Evolutionary conservation across 1,284 basidiomycete genomes (phyloP), one percentile per base, ranked within the genome.

Genomic region (Marasmius fiardii): DNA sequence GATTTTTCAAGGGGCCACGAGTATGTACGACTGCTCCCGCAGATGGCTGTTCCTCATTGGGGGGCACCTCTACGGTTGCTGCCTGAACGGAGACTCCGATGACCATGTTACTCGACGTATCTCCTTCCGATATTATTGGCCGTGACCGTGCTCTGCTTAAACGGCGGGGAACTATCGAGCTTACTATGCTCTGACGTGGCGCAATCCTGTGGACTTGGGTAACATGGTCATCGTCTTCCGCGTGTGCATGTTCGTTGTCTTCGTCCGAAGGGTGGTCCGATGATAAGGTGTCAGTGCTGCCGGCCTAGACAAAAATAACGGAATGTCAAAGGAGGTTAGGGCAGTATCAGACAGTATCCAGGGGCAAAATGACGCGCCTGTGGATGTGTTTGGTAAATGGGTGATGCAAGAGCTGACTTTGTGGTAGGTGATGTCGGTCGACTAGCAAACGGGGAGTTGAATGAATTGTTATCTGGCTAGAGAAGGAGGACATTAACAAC

Each of bases 41-140:
- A 4, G 28, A 31, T 53, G 64, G 64, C 6, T 62, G 64, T n/a
- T 63, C 62, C 23, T 70, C 64, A 48, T 68, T 69, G 43, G 68
- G 68, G 8, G 68, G 79, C 2, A 37, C 34, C 44, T 51, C 56
- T 4, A 77, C 74, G 5, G 77, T 83, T 1, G 80, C 79, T 58
- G 82, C 78, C 60, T 83, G 76, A 44, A 88, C 77, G 37, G 78
- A 81, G n/a, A 86, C 77, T 31, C 75, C 82, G 52, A 86, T 78
- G 43, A 82, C 70, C 61, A 81, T 63, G 56, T 63, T 71, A 26
- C 57, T 68, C 47, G 60, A 61, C 24, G 60, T 60, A 26, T 70
- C 59, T 6, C 43, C 44, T 23, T 58, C 57, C 33, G 73, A 63
- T 33, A 76, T 66, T n/a, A 79, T 67, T 41, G 70, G 71, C 11